Conservation (phyloP, 257 asterid species). For the Nicotiana paniculata region DNA sequence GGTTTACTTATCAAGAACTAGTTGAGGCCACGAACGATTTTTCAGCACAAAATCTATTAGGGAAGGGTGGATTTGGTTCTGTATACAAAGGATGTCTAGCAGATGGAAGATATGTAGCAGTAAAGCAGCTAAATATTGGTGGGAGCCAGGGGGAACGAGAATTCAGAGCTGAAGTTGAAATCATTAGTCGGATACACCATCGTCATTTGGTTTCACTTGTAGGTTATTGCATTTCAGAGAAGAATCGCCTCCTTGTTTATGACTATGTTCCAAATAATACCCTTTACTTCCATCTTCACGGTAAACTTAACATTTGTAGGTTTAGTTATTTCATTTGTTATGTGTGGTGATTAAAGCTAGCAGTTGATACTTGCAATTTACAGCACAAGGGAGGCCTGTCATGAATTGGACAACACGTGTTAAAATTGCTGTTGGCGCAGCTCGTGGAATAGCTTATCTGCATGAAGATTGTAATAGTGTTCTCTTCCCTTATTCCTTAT, state of each 20-base stretch:
- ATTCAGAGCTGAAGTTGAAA: slow-evolving; percentile 95
- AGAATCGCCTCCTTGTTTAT: slow-evolving; percentile 72
- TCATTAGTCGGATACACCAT: slow-evolving; percentile 87
- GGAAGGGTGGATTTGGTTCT: slow-evolving; percentile 92
- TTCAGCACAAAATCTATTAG: slow-evolving; percentile 62
- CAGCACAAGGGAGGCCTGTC: slow-evolving; percentile 61
- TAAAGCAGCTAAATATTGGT: slow-evolving; percentile 68
- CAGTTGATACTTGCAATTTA: slow-evolving; percentile 13
- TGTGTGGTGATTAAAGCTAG: neutral
- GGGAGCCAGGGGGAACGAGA: slow-evolving; percentile 94
- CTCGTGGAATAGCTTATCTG: slow-evolving; percentile 97
- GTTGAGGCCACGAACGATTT: slow-evolving; percentile 67
- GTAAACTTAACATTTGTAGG: slow-evolving; percentile 30
- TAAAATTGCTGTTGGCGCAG: slow-evolving; percentile 81
- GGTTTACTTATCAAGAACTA: slow-evolving; percentile 72
- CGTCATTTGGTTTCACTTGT: slow-evolving; percentile 95
- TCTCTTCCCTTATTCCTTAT: neutral
- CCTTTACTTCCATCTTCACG: slow-evolving; percentile 95
- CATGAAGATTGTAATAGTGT: slow-evolving; percentile 85
- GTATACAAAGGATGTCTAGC: slow-evolving; percentile 74
- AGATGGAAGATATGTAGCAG: slow-evolving; percentile 82
- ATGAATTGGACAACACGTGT: slow-evolving; percentile 84
- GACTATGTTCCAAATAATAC: slow-evolving; percentile 82
- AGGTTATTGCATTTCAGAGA: slow-evolving; percentile 87
- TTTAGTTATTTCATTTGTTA: neutral